A percentile compares a stretch with the other conserved stretches of the same genome.
Evolutionary conservation across 1,139 yeast genomes (phyloP).

Genomic region (Pichia sp.): DNA sequence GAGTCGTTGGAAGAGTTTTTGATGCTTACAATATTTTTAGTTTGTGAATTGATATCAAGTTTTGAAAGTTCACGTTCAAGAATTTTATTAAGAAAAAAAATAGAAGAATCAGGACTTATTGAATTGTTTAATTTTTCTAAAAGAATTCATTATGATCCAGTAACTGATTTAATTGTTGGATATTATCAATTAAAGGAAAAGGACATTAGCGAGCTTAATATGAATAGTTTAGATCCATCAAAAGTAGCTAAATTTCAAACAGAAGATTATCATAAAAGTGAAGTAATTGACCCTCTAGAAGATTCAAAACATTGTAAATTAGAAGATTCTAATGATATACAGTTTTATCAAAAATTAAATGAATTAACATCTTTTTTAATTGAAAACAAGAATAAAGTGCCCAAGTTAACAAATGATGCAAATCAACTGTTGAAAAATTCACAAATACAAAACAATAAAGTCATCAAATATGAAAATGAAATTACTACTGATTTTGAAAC

Average conservation of each 20-base stretch:
- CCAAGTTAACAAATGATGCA: background rate
- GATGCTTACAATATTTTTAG: slow-evolving; percentile 39
- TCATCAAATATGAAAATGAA: background rate
- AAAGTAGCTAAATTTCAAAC: background rate
- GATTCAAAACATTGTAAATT: background rate
- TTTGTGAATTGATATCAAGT: slow-evolving; percentile 39
- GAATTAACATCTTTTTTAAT: background rate
- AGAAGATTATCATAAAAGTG: background rate
- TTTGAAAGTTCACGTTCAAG: slow-evolving; percentile 32
- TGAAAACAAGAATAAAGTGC: background rate
- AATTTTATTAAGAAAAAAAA: slow-evolving; percentile 34
- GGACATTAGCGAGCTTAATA: slow-evolving; percentile 28
- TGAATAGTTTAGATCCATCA: background rate
- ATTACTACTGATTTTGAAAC: background rate
- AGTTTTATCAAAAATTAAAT: background rate
- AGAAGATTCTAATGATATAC: background rate
- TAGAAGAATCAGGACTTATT: slow-evolving; percentile 37
- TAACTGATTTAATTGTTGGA: slow-evolving; percentile 41
- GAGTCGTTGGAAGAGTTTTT: slow-evolving; percentile 32
- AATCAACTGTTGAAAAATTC: background rate
- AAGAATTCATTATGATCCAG: slow-evolving; percentile 34
- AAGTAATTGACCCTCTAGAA: background rate
- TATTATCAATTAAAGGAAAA: slow-evolving; percentile 39
- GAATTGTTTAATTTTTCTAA: slow-evolving; percentile 37
- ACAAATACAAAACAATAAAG: background rate